phyloP scores from a whole-genome alignment of 805 yeast species.

The Metschnikowia koreensis region DNA sequence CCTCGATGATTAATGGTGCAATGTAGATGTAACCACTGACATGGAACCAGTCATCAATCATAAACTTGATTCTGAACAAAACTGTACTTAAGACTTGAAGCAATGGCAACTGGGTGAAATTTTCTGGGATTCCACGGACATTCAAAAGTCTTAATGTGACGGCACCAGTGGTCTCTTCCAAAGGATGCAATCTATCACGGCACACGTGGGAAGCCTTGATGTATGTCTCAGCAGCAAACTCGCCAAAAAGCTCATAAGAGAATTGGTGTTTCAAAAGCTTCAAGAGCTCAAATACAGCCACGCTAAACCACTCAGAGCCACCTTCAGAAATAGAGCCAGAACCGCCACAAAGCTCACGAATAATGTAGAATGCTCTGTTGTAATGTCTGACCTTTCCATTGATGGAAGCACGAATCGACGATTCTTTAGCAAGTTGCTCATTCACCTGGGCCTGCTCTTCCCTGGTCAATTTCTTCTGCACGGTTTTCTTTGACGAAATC shows the following conservation, averaged over 20 bases:
- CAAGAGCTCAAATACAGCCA: constrained; percentile 53
- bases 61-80: constrained; percentile 70
- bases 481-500: constrained; percentile 53
- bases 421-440: constrained; percentile 64
- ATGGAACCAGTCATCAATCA: constrained; percentile 71
- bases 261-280: constrained; percentile 38
- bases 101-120: constrained; percentile 50
- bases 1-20: constrained; percentile 69
- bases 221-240: constrained; percentile 48
- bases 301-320: constrained; percentile 63
- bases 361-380: constrained; percentile 50
- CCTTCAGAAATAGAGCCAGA: constrained; percentile 10
- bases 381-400: constrained; percentile 34
- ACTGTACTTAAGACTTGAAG: constrained; percentile 59
- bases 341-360: constrained; percentile 52
- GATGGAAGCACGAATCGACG: constrained; percentile 50
- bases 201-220: constrained; percentile 54
- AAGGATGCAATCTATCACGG: constrained; percentile 46
- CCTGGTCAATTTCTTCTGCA: constrained; percentile 60
- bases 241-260: constrained; percentile 39
- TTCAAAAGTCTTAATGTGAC: constrained; percentile 62
- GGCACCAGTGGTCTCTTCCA: constrained; percentile 59
- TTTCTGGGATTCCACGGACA: constrained; percentile 45
- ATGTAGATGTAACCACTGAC: constrained; percentile 66
- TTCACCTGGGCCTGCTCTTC: constrained; percentile 70